phyloP scores from a whole-genome alignment of 148 eudicot genomes.

The Vaccinium corymbosum region DNA sequence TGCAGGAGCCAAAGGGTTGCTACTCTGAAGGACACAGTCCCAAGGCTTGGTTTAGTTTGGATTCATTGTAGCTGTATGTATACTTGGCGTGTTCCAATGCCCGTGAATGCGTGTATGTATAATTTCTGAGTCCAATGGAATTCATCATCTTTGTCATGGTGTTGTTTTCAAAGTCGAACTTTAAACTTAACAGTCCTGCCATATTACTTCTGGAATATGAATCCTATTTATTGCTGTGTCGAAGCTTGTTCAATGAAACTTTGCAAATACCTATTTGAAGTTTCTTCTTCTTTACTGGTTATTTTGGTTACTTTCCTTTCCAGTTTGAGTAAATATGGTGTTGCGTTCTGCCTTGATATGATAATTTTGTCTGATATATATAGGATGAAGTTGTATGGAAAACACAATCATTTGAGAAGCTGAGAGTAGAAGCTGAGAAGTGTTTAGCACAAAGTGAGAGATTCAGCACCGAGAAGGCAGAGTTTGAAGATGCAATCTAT shows the following conservation, averaged over 20 bases:
- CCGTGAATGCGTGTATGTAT: background rate
- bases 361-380: constrained; percentile 18
- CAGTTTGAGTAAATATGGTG: constrained; percentile 6
- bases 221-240: background rate
- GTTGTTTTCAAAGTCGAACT: background rate
- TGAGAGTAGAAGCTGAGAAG: constrained; percentile 77
- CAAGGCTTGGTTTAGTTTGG: background rate
- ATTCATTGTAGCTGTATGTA: background rate
- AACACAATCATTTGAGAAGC: constrained; percentile 52
- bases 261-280: background rate
- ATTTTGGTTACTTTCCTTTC: background rate
- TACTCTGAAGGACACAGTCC: background rate
- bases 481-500: constrained; percentile 66
- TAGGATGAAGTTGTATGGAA: constrained; percentile 88
- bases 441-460: constrained; percentile 75
- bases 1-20: background rate
- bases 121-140: background rate
- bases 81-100: background rate
- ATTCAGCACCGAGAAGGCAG: constrained; percentile 61
- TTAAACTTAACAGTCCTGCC: background rate
- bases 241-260: background rate
- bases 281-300: background rate
- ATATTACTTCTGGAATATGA: background rate
- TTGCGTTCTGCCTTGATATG: background rate
- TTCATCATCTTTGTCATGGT: background rate